A percentile compares a stretch with the other conserved stretches of the same genome.
These are phyloP conservation scores for Termitomyces sp. DNA, from an alignment of 768 basidiomycete species.

Conservation along the genomic window DNA sequence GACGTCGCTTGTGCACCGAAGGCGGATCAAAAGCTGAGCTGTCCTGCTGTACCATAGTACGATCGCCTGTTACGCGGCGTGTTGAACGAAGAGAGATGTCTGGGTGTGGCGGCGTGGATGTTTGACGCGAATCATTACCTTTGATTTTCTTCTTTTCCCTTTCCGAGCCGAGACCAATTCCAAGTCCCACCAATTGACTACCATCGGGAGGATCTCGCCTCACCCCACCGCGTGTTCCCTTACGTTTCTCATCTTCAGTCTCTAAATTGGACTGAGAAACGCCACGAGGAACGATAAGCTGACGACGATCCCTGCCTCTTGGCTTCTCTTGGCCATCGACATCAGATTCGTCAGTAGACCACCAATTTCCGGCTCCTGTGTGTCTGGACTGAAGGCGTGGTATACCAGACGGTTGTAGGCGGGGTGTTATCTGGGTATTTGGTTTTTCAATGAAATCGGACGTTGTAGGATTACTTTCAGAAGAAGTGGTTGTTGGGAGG, in stretches of 20 bases:
- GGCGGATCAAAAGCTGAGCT: slow-evolving; percentile 9
- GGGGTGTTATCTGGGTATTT: background rate
- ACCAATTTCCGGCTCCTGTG: slow-evolving; percentile 16
- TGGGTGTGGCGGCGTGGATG: background rate
- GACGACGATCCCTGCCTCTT: slow-evolving; percentile 32
- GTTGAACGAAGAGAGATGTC: background rate
- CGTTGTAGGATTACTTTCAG: background rate
- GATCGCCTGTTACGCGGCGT: background rate
- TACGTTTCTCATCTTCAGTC: slow-evolving; percentile 24
- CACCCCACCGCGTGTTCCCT: background rate
- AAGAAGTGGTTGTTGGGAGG: background rate
- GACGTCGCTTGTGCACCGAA: slow-evolving; percentile 22
- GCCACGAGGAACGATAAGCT: slow-evolving; percentile 40
- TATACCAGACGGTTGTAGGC: slow-evolving; percentile 22
- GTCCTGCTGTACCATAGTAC: background rate
- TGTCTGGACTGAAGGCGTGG: slow-evolving; percentile 27
- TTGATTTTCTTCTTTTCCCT: slow-evolving; percentile 1
- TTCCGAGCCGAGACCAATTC: slow-evolving; percentile 4
- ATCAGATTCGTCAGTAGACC: slow-evolving; percentile 37
- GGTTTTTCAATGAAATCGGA: background rate
- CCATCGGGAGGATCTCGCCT: background rate
- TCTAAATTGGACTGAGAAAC: slow-evolving; percentile 38
- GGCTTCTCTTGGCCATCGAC: slow-evolving; percentile 31
- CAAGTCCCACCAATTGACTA: slow-evolving; percentile 8
- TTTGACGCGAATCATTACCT: background rate